Conservation (phyloP, 371 early-diverging fungal genomes). For the Phascolomyces articulosus region DNA sequence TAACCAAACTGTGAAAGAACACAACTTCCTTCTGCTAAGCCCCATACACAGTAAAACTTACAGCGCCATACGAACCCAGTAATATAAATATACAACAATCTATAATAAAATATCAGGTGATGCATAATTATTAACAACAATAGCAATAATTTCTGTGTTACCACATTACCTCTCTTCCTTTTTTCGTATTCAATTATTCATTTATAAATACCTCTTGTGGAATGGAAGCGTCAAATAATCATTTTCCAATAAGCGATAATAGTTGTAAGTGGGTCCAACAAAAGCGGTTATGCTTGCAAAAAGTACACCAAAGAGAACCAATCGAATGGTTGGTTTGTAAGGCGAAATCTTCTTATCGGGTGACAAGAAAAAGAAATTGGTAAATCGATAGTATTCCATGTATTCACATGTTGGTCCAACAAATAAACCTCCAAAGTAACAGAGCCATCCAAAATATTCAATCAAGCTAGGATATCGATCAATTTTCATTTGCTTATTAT, state of each 20-base stretch:
- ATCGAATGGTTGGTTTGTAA: conserved; percentile 28
- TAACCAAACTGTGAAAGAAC: conserved; percentile 84
- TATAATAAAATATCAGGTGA: not conserved
- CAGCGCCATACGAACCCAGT: conserved; percentile 59
- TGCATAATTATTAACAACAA: no score
- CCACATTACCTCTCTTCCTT: no score
- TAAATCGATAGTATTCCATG: conserved; percentile 59
- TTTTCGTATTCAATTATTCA: no score
- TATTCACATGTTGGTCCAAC: conserved; percentile 90
- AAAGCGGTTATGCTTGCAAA: conserved; percentile 19
- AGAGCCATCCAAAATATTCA: conserved; percentile 86
- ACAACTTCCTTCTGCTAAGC: conserved; percentile 86
- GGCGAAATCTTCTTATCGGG: conserved; percentile 10
- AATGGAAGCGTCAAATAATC: conserved; percentile 11
- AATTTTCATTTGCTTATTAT: conserved; percentile 69
- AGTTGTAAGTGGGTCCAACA: conserved; percentile 40
- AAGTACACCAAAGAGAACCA: conserved; percentile 41
- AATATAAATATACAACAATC: not conserved
- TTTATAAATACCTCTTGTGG: conserved; percentile 6
- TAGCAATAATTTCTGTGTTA: no score
- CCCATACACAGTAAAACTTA: conserved; percentile 90
- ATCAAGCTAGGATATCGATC: conserved; percentile 66
- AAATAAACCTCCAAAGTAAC: conserved; percentile 85
- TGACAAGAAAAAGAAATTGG: conserved; percentile 11
- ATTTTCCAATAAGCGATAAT: not conserved